A percentile compares a stretch with the other conserved stretches of the same genome.
Evolutionary conservation across 441 rosid genomes (phyloP).

Genomic region (Cnidoscolus chayamansa): DNA sequence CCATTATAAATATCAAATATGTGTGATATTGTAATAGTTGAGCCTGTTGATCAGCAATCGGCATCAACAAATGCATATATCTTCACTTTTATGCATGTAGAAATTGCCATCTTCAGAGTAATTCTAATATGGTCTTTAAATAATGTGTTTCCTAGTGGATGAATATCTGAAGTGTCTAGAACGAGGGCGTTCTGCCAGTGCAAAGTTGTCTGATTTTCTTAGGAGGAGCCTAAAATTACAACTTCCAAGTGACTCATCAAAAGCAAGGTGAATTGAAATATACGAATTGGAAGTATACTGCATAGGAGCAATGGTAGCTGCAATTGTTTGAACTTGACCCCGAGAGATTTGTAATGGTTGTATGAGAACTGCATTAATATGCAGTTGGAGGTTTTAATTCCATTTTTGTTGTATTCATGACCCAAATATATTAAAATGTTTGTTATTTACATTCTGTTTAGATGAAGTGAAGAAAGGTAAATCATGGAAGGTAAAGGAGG

Average conservation of each 20-base stretch:
- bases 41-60: not conserved
- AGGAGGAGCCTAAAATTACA: conserved; percentile 67
- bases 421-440: not conserved
- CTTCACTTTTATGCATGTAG: not conserved
- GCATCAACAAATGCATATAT: not conserved
- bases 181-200: conserved; percentile 66
- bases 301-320: not conserved
- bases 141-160: conserved; percentile 47
- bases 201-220: conserved; percentile 71
- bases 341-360: not conserved
- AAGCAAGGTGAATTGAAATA: conserved; percentile 37
- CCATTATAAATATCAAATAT: not conserved
- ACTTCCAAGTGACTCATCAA: conserved; percentile 42
- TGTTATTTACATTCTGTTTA: too few species aligned
- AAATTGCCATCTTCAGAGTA: not conserved
- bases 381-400: not conserved
- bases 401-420: not conserved
- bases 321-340: not conserved
- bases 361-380: not conserved
- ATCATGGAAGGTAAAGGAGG: too few species aligned
- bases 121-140: too few species aligned
- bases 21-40: not conserved
- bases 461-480: too few species aligned
- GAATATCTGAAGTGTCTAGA: conserved; percentile 70
- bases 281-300: not conserved